phyloP scores from a whole-genome alignment of 225 moss, liverwort and hornwort genomes.

The Polytrichum commune region DNA sequence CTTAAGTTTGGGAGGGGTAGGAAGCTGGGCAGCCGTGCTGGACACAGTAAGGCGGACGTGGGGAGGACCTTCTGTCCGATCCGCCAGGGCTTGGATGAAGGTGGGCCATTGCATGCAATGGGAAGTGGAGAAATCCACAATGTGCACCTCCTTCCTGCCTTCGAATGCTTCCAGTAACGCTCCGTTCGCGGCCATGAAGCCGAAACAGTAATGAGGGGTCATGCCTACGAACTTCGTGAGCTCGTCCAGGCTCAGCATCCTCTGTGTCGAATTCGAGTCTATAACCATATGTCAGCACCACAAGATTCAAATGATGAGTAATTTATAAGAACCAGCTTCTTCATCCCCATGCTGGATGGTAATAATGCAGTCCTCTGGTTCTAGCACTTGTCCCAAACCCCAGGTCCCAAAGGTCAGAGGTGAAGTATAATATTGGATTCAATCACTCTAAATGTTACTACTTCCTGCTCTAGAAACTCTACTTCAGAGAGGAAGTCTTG shows the following conservation, averaged over 20 bases:
- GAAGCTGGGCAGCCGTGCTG: slow-evolving; percentile 18
- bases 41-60: slow-evolving; percentile 40
- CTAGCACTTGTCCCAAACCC: no score
- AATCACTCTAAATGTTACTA: no score
- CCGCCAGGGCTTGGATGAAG: slow-evolving; percentile 38
- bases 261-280: no score
- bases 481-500: no score
- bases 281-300: no score
- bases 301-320: no score
- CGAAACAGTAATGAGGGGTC: slow-evolving; percentile 46
- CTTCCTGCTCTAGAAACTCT: no score
- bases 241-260: slow-evolving; percentile 37
- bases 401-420: no score
- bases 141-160: slow-evolving; percentile 35
- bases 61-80: slow-evolving; percentile 36
- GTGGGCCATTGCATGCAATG: slow-evolving; percentile 48
- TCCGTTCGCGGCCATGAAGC: slow-evolving; percentile 47
- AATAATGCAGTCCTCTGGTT: no score
- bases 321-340: no score
- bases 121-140: slow-evolving; percentile 32
- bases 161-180: slow-evolving; percentile 41
- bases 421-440: no score
- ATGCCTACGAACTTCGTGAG: slow-evolving; percentile 45
- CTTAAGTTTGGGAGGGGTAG: slow-evolving; percentile 33
- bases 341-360: no score